phyloP scores from a whole-genome alignment of 2,329 filamentous ascomycete species.

The Cercospora citrullina region DNA sequence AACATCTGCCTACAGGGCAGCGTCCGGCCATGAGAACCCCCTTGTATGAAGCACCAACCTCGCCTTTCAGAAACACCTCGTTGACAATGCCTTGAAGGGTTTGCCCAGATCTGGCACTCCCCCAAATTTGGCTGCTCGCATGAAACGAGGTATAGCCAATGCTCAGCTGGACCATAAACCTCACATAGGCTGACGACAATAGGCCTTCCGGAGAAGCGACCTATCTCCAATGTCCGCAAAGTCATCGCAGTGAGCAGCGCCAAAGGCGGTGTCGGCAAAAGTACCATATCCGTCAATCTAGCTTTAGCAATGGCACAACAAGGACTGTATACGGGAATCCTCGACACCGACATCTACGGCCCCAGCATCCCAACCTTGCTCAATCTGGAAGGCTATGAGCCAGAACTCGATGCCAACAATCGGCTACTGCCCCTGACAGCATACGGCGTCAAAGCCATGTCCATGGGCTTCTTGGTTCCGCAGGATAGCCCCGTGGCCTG shows the following conservation, averaged over 20 bases:
- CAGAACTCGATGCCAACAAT: constrained; percentile 53
- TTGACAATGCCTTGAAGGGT: constrained; percentile 57
- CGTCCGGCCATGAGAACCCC: constrained; percentile 75
- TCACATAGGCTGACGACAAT: not conserved
- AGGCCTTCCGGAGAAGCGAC: constrained; percentile 73
- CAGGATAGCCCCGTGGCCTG: constrained; percentile 84
- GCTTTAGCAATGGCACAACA: constrained; percentile 81
- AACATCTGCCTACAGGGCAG: constrained; percentile 49
- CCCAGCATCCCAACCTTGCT: constrained; percentile 91
- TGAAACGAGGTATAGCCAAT: constrained; percentile 60
- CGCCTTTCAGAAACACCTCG: not conserved
- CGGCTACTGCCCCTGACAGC: constrained; percentile 85
- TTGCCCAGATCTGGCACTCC: constrained; percentile 72
- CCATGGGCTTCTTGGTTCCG: constrained; percentile 89
- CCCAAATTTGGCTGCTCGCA: constrained; percentile 64
- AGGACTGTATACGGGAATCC: constrained; percentile 79
- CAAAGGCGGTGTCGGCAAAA: constrained; percentile 98
- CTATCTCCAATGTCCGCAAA: constrained; percentile 81
- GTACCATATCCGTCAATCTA: constrained; percentile 90
- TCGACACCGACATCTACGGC: constrained; percentile 96
- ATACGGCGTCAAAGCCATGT: constrained; percentile 97
- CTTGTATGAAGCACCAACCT: constrained; percentile 56
- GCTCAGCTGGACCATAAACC: not conserved
- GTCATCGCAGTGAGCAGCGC: constrained; percentile 97
- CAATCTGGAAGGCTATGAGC: constrained; percentile 49